These are phyloP conservation scores for Trichosporon sp. DNA, from an alignment of 1,284 basidiomycete species.

Conservation along the genomic window DNA sequence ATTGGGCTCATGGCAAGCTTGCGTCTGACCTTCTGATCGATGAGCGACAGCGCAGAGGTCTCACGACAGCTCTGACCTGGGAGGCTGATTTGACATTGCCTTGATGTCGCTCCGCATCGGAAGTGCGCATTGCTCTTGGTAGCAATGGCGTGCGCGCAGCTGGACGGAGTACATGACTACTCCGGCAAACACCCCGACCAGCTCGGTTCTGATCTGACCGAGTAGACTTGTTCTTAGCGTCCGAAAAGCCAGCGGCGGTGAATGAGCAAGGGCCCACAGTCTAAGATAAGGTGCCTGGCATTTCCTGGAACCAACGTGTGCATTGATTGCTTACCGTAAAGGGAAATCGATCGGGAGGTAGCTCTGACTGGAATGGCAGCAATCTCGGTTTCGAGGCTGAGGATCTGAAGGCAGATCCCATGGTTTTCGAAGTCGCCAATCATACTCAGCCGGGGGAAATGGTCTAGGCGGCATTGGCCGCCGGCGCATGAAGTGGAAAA, in stretches of 20 bases:
- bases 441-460: no score
- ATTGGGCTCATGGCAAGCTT: no score
- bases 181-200: background rate
- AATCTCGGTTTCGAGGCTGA: background rate
- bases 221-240: background rate
- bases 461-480: no score
- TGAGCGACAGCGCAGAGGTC: no score
- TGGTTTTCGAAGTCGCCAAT: no score
- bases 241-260: background rate
- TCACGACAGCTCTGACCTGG: background rate
- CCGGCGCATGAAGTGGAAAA: no score
- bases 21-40: no score
- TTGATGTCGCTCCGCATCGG: background rate
- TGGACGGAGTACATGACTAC: background rate
- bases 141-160: background rate
- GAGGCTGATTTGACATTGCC: no score
- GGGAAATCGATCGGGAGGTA: background rate
- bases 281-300: background rate
- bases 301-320: background rate
- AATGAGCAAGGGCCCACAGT: background rate
- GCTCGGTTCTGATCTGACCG: background rate
- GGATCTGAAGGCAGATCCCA: background rate
- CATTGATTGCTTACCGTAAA: background rate
- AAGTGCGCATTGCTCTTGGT: background rate
- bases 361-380: background rate